These are phyloP conservation scores for Flaveria linearis DNA, from an alignment of 129 eudicot species.

Conservation along the genomic window DNA sequence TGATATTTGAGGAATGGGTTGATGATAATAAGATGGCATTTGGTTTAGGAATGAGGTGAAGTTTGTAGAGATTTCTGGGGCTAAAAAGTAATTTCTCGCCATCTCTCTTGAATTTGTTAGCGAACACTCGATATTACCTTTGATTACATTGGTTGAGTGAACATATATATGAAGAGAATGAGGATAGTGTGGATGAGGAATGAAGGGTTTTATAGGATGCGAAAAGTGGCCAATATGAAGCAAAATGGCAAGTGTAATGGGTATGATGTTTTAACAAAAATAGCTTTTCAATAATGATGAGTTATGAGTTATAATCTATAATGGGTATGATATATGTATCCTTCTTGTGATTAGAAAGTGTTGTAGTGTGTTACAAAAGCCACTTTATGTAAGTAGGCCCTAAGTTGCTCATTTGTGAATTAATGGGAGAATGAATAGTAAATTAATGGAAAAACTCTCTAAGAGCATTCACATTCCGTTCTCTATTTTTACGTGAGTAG, in stretches of 20 bases:
- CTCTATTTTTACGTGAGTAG: too few relatives aligned
- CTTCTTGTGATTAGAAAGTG: slow-evolving; percentile 38
- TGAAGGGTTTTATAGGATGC: slow-evolving; percentile 58
- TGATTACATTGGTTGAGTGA: slow-evolving; percentile 34
- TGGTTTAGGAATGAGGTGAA: slow-evolving; percentile 43
- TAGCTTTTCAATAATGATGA: slow-evolving; percentile 38
- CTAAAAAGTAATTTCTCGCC: slow-evolving; percentile 44
- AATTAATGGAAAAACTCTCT: not conserved
- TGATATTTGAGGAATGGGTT: slow-evolving; percentile 36
- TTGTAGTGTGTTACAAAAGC: slow-evolving; percentile 18
- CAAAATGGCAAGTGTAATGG: slow-evolving; percentile 8
- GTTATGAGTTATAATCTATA: slow-evolving; percentile 30
- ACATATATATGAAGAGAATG: slow-evolving; percentile 31
- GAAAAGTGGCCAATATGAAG: slow-evolving; percentile 39
- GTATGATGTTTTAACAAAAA: slow-evolving; percentile 44
- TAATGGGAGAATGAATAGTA: not conserved
- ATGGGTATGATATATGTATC: slow-evolving; percentile 56
- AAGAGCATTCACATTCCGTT: too few relatives aligned
- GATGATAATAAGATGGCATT: slow-evolving; percentile 34
- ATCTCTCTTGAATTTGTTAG: not conserved
- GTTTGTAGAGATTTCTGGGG: slow-evolving; percentile 45
- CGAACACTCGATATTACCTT: not conserved
- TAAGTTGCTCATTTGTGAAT: slow-evolving; percentile 24
- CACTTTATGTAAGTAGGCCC: slow-evolving; percentile 33
- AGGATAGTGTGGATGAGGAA: slow-evolving; percentile 40